These are phyloP conservation scores for Perkinsus chesapeaki DNA, from an alignment of 169 alveolate genomes.

Conservation along the genomic window DNA sequence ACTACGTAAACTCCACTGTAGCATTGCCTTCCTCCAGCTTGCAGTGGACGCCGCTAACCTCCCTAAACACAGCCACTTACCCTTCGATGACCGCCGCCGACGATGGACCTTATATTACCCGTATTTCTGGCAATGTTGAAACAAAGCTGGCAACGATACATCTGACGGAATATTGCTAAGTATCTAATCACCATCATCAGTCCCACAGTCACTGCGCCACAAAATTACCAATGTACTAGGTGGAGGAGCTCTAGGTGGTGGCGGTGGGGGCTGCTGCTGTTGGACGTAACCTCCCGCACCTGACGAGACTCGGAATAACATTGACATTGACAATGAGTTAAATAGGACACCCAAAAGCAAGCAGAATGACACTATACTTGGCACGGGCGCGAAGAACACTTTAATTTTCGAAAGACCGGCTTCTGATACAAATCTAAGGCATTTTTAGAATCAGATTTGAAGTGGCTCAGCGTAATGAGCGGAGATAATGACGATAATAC, in stretches of 20 bases:
- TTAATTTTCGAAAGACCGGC: no score
- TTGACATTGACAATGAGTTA: no score
- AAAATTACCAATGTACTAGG: not conserved
- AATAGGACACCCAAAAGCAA: no score
- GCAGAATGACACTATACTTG: no score
- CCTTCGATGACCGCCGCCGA: not conserved
- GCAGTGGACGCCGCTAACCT: not conserved
- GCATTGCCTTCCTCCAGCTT: not conserved
- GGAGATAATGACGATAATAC: no score
- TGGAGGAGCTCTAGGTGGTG: not conserved
- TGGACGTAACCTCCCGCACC: not conserved
- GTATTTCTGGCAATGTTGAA: not conserved
- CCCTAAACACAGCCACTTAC: not conserved
- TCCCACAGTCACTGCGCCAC: not conserved
- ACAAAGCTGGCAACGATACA: not conserved
- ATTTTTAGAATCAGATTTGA: no score
- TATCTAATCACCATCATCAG: not conserved
- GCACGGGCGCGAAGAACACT: no score
- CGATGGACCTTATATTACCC: not conserved
- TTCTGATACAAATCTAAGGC: no score
- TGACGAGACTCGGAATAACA: no score
- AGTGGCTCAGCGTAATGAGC: no score
- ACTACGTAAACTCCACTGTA: not conserved
- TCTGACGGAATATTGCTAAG: not conserved
- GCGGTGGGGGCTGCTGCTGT: not conserved